These are phyloP conservation scores for Claviceps sp. DNA, from an alignment of 2,329 filamentous ascomycete genomes.

Conservation along the genomic window DNA sequence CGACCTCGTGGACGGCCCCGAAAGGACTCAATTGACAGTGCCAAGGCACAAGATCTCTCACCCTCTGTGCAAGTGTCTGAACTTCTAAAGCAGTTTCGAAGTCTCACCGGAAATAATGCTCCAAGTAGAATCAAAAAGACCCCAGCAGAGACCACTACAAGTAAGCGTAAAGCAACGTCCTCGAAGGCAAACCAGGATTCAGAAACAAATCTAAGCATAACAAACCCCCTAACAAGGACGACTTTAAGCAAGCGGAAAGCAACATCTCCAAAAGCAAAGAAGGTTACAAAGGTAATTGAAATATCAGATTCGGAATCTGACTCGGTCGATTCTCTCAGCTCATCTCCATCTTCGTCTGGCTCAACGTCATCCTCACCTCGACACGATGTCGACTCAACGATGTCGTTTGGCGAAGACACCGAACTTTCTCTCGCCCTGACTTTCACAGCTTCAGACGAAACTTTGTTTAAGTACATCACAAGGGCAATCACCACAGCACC, in stretches of 20 bases:
- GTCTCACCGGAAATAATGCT: too few relatives aligned
- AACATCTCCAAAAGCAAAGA: slow-evolving; percentile 1
- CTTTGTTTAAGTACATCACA: slow-evolving; percentile 39
- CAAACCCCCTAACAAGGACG: background rate
- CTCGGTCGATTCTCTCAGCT: slow-evolving; percentile 13
- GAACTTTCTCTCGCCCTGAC: slow-evolving; percentile 27
- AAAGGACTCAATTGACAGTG: too few relatives aligned
- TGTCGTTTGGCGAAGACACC: slow-evolving; percentile 30
- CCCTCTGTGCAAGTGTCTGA: too few relatives aligned
- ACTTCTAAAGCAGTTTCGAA: too few relatives aligned
- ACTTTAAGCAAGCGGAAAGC: background rate
- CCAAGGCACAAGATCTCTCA: too few relatives aligned
- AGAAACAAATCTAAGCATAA: slow-evolving; percentile 6
- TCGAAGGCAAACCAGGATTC: slow-evolving; percentile 19
- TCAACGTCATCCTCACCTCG: slow-evolving; percentile 31
- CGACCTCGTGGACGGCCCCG: slow-evolving; percentile 18
- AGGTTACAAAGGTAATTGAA: slow-evolving; percentile 21
- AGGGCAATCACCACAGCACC: slow-evolving; percentile 39
- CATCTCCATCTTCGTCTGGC: slow-evolving; percentile 23
- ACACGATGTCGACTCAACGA: slow-evolving; percentile 25
- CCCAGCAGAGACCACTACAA: too few relatives aligned
- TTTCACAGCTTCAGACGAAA: slow-evolving; percentile 28
- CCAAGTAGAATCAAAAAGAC: too few relatives aligned
- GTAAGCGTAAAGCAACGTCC: too few relatives aligned
- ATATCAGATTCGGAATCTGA: slow-evolving; percentile 40